phyloP scores from a whole-genome alignment of 768 basidiomycete genomes.

The Podaxis pistillaris region DNA sequence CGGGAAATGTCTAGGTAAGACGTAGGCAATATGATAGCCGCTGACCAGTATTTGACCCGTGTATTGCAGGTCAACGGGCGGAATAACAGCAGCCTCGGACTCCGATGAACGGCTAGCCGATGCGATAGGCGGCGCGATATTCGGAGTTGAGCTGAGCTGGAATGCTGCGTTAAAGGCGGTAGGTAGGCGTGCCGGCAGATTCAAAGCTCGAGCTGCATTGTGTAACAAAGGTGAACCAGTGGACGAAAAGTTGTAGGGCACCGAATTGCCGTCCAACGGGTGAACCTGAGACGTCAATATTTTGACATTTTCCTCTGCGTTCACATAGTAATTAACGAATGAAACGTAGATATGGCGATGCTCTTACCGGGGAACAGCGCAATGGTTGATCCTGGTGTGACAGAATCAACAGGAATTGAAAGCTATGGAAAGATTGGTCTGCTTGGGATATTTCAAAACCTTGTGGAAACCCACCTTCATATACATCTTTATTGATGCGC shows the following conservation, averaged over 20 bases:
- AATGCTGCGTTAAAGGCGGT: slow-evolving; percentile 63
- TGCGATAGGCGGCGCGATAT: slow-evolving; percentile 25
- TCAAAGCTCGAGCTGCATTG: slow-evolving; percentile 67
- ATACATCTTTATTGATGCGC: slow-evolving; percentile 70
- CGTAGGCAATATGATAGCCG: slow-evolving; percentile 73
- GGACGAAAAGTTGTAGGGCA: slow-evolving; percentile 75
- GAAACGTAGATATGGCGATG: background rate
- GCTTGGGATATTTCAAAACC: background rate
- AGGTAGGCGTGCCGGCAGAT: slow-evolving; percentile 56
- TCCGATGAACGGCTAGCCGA: slow-evolving; percentile 36
- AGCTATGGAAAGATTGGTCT: slow-evolving; percentile 38
- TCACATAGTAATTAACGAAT: background rate
- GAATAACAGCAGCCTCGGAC: slow-evolving; percentile 27
- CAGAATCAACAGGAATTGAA: slow-evolving; percentile 62
- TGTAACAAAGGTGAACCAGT: slow-evolving; percentile 60
- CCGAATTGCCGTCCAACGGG: slow-evolving; percentile 67
- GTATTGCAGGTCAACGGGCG: slow-evolving; percentile 63
- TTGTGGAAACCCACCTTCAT: slow-evolving; percentile 55
- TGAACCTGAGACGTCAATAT: slow-evolving; percentile 72
- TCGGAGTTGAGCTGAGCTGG: slow-evolving; percentile 32
- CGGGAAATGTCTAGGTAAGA: slow-evolving; percentile 68
- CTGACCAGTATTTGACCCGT: slow-evolving; percentile 76
- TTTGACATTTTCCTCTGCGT: slow-evolving; percentile 76
- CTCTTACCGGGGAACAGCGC: slow-evolving; percentile 70
- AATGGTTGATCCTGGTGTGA: slow-evolving; percentile 65